These are phyloP conservation scores for Magnaporthiopsis rhizophila DNA, from an alignment of 2,329 filamentous ascomycete genomes.

Conservation along the genomic window DNA sequence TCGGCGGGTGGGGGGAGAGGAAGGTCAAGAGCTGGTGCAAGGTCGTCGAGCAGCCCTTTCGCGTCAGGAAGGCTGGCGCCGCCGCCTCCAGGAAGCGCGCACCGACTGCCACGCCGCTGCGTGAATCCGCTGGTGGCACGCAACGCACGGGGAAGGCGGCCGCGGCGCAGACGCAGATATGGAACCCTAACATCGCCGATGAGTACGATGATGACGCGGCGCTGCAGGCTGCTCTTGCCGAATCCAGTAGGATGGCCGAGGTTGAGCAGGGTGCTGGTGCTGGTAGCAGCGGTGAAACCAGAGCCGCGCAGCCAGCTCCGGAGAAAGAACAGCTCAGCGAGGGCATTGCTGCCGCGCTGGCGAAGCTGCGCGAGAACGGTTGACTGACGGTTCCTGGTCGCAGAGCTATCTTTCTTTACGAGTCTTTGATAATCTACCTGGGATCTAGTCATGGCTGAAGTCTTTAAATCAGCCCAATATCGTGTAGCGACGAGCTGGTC, in stretches of 20 bases:
- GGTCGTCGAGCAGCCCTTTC: constrained; percentile 78
- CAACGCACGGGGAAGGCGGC: background rate
- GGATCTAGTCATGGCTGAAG: no score
- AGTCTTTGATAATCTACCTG: no score
- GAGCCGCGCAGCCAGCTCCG: constrained; percentile 9
- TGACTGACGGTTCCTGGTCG: constrained; percentile 9
- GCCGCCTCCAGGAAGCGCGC: constrained; percentile 16
- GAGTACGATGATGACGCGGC: constrained; percentile 43
- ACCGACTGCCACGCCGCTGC: constrained; percentile 23
- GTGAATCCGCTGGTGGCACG: constrained; percentile 25
- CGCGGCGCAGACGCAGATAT: constrained; percentile 28
- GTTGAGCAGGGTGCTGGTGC: constrained; percentile 11
- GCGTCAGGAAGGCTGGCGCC: constrained; percentile 53
- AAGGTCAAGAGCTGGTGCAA: constrained; percentile 84
- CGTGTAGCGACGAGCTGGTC: no score
- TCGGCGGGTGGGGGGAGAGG: constrained; percentile 92
- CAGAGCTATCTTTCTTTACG: no score
- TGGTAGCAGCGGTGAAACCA: constrained; percentile 8
- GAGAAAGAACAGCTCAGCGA: constrained; percentile 40
- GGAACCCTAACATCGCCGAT: constrained; percentile 24
- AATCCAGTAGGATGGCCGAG: constrained; percentile 33
- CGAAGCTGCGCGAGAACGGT: constrained; percentile 44
- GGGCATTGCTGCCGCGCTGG: constrained; percentile 53
- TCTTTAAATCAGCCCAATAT: no score
- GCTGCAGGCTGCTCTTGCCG: constrained; percentile 38